Evolutionary conservation across 345 rosid species (phyloP).

Genomic region (Passiflora organensis): DNA sequence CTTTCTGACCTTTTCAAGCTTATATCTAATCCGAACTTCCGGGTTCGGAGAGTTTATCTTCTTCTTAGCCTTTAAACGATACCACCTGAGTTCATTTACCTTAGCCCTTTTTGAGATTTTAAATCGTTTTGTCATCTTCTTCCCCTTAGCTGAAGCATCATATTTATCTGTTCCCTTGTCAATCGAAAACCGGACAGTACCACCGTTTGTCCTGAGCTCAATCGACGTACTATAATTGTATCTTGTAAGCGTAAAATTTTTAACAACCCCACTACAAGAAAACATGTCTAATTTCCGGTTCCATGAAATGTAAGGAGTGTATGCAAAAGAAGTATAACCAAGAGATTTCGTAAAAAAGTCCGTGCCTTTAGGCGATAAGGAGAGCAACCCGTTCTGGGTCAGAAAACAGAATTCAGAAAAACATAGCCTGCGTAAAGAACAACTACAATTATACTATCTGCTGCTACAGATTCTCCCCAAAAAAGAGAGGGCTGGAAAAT

Average conservation of each 20-base stretch:
- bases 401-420: too few relatives aligned
- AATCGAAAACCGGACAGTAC: constrained; percentile 64
- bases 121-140: constrained; percentile 35
- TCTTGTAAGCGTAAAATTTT: constrained; percentile 29
- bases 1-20: constrained; percentile 71
- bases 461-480: too few relatives aligned
- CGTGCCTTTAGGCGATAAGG: too few relatives aligned
- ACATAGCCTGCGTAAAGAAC: too few relatives aligned
- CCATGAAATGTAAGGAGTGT: not conserved
- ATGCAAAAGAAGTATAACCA: too few relatives aligned
- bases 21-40: constrained; percentile 85
- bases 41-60: constrained; percentile 95
- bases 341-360: too few relatives aligned
- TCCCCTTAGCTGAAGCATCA: constrained; percentile 27
- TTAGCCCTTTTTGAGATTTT: constrained; percentile 64
- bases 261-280: not conserved
- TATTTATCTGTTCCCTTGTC: constrained; percentile 21
- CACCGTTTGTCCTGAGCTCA: constrained; percentile 50
- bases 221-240: constrained; percentile 41
- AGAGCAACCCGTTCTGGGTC: too few relatives aligned
- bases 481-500: too few relatives aligned
- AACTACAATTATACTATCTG: too few relatives aligned
- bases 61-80: constrained; percentile 83
- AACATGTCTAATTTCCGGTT: not conserved
- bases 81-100: constrained; percentile 72